Percentiles rank a stretch among this genome's conserved stretches.
phyloP scores from a whole-genome alignment of 208 protist genomes.

The Trypanosoma grayi region DNA sequence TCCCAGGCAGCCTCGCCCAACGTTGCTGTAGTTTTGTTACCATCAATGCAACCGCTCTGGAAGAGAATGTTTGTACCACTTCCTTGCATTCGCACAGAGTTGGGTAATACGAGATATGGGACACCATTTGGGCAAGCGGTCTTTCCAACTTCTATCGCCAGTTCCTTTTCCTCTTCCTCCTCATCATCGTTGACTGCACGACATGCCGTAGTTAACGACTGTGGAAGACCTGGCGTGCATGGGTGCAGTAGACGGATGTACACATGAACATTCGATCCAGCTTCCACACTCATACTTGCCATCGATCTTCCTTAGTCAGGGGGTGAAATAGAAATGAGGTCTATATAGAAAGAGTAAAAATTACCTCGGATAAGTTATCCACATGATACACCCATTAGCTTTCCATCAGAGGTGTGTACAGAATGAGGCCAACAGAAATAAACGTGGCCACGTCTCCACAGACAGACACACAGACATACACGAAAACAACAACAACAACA shows the following conservation, averaged over 20 bases:
- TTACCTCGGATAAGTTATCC: too few species aligned
- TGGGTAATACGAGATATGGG: constrained; percentile 6
- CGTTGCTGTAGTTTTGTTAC: not conserved
- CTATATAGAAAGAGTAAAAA: too few species aligned
- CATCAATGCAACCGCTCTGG: constrained; percentile 12
- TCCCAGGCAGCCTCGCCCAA: constrained; percentile 12
- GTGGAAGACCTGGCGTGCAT: not conserved
- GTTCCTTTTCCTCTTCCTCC: not conserved
- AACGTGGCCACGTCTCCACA: too few species aligned
- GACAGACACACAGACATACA: too few species aligned
- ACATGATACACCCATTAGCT: too few species aligned
- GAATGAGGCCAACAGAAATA: too few species aligned
- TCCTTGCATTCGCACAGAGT: constrained; percentile 6
- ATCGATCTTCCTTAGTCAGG: too few species aligned
- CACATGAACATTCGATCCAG: not conserved
- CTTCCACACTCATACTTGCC: not conserved
- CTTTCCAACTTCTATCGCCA: not conserved
- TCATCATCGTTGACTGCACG: not conserved
- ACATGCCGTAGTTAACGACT: not conserved
- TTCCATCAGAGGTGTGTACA: too few species aligned
- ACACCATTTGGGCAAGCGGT: not conserved
- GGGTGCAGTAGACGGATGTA: not conserved
- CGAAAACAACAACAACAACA: too few species aligned
- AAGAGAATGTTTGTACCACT: constrained; percentile 16
- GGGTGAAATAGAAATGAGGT: too few species aligned